These are phyloP conservation scores for Asterophora parasitica DNA, from an alignment of 768 basidiomycete species.

Conservation along the genomic window DNA sequence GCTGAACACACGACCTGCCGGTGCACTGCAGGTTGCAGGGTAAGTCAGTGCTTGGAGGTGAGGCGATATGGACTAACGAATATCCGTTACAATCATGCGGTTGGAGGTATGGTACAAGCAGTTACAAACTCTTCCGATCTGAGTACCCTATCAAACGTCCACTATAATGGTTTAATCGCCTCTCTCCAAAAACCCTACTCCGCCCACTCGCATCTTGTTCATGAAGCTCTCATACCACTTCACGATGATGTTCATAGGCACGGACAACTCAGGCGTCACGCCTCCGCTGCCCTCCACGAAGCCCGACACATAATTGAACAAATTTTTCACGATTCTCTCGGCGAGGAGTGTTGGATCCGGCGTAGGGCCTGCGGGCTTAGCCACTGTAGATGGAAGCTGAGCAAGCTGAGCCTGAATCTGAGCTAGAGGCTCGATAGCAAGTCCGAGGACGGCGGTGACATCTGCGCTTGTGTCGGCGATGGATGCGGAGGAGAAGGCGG, in stretches of 20 bases:
- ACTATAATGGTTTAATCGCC: constrained; percentile 22
- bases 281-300: constrained; percentile 43
- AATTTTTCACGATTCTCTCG: constrained; percentile 66
- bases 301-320: constrained; percentile 71
- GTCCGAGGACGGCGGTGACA: constrained; percentile 71
- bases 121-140: too few species aligned
- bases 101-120: too few species aligned
- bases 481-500: constrained; percentile 32
- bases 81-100: too few species aligned
- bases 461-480: constrained; percentile 36
- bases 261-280: constrained; percentile 44
- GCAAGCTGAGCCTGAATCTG: constrained; percentile 57
- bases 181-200: constrained; percentile 59
- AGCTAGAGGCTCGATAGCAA: constrained; percentile 73
- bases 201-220: constrained; percentile 52
- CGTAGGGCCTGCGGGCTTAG: constrained; percentile 18
- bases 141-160: background rate
- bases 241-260: constrained; percentile 59
- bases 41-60: too few species aligned
- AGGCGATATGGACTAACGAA: too few species aligned
- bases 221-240: constrained; percentile 72
- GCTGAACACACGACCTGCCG: too few species aligned
- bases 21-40: too few species aligned
- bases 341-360: constrained; percentile 54
- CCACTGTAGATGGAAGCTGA: constrained; percentile 32